Percentiles rank a stretch among this genome's conserved stretches.
phyloP scores from a whole-genome alignment of 2,329 filamentous ascomycete species.

The Mycosphaerella sp. region DNA sequence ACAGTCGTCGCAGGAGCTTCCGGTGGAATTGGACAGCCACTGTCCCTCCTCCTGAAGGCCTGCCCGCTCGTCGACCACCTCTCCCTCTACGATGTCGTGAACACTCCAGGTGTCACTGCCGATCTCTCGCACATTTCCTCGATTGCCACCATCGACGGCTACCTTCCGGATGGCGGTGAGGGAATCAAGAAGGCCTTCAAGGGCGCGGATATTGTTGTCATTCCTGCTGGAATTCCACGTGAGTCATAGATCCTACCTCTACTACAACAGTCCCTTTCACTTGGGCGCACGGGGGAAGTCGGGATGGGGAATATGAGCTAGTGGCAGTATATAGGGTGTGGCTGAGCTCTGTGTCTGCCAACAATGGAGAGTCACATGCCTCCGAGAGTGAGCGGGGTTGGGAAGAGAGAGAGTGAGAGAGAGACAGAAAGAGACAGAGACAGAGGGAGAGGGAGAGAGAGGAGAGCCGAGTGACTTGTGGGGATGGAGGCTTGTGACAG shows the following conservation, averaged over 20 bases:
- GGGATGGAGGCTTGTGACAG: background rate
- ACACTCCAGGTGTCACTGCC: slow-evolving; percentile 91
- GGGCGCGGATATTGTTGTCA: slow-evolving; percentile 91
- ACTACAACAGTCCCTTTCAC: background rate
- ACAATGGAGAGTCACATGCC: background rate
- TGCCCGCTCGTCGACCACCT: slow-evolving; percentile 85
- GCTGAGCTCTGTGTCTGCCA: background rate
- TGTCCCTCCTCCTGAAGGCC: slow-evolving; percentile 93
- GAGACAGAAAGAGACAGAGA: too few species aligned
- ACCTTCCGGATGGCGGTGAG: slow-evolving; percentile 68
- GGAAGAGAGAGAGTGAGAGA: background rate
- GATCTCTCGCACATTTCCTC: slow-evolving; percentile 98
- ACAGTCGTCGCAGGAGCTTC: slow-evolving; percentile 83
- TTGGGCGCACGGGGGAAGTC: slow-evolving; percentile 12
- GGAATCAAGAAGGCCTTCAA: slow-evolving; percentile 84
- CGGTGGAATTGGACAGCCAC: slow-evolving; percentile 98
- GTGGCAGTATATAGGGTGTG: slow-evolving; percentile 9
- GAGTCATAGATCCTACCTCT: too few species aligned
- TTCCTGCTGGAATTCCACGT: slow-evolving; percentile 97
- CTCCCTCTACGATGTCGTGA: slow-evolving; percentile 98
- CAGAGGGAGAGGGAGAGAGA: background rate
- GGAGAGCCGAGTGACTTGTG: background rate
- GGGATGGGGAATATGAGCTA: slow-evolving; percentile 11
- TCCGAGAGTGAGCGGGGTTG: background rate
- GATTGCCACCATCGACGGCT: slow-evolving; percentile 77